Evolutionary conservation across 1,284 basidiomycete genomes (phyloP).

Genomic region (Neolentinus lepideus): DNA sequence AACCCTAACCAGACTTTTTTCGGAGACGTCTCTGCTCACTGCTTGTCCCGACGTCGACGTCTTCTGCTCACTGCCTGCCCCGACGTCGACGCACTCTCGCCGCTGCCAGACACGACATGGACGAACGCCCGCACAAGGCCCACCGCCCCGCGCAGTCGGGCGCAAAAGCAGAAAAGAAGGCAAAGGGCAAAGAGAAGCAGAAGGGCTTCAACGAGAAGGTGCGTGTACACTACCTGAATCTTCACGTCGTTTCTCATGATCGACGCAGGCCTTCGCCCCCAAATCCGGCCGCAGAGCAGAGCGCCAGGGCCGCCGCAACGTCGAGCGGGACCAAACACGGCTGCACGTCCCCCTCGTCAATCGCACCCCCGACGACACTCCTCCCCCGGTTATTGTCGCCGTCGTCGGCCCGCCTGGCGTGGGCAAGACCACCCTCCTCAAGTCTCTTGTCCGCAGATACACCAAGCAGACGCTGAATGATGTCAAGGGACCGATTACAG

Average conservation of each 20-base stretch:
- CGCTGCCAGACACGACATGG: conserved; percentile 34
- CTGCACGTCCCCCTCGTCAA: conserved; percentile 96
- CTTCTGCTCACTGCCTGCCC: too few relatives aligned
- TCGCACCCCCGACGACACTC: conserved; percentile 86
- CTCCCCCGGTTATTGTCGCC: conserved; percentile 94
- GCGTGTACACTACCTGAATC: conserved; percentile 11
- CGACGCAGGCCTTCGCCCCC: conserved; percentile 82
- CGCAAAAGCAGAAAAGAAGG: conserved; percentile 70
- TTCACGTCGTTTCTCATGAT: not conserved
- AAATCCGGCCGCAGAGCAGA: conserved; percentile 86
- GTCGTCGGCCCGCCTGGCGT: conserved; percentile 96
- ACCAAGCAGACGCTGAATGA: conserved; percentile 93
- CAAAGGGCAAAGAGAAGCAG: conserved; percentile 63
- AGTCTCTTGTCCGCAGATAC: conserved; percentile 87
- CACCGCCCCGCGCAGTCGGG: conserved; percentile 73
- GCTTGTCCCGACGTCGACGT: too few relatives aligned
- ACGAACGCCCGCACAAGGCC: conserved; percentile 66
- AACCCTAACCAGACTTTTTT: conserved; percentile 1
- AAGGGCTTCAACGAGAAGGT: conserved; percentile 90
- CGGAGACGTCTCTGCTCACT: too few relatives aligned
- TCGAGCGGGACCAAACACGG: conserved; percentile 90
- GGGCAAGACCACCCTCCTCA: conserved; percentile 93
- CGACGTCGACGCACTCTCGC: too few relatives aligned
- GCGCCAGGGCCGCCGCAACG: conserved; percentile 83
- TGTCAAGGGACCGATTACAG: conserved; percentile 90